A percentile compares a stretch with the other conserved stretches of the same genome.
These are phyloP conservation scores for Penicillium sp. DNA, from an alignment of 2,329 filamentous ascomycete genomes.

Conservation along the genomic window DNA sequence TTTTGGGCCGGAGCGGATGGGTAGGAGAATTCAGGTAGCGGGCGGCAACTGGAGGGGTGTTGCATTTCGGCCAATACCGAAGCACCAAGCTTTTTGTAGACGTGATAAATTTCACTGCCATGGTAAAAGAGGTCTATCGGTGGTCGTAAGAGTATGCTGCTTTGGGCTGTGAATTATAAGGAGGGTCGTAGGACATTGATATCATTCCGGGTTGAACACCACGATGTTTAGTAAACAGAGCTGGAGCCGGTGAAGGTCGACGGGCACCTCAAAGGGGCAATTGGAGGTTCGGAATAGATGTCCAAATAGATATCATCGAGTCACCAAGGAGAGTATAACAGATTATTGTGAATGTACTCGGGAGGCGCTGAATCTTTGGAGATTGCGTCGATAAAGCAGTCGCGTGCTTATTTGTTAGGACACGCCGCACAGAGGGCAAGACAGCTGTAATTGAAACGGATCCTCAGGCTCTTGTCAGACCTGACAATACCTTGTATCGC, in stretches of 20 bases:
- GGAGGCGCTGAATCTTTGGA: not conserved
- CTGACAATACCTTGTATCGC: not conserved
- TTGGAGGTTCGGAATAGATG: not conserved
- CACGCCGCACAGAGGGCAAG: not conserved
- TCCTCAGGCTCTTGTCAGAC: not conserved
- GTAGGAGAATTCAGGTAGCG: conserved; percentile 23
- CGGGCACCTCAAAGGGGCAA: not conserved
- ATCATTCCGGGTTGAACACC: conserved; percentile 12
- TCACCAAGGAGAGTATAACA: not conserved
- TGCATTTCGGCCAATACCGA: conserved; percentile 19
- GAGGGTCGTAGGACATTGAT: conserved; percentile 6
- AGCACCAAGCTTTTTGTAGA: conserved; percentile 18
- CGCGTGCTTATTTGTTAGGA: not conserved
- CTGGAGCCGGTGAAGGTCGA: not conserved
- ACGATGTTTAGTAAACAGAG: not conserved
- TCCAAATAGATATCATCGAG: not conserved
- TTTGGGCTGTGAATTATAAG: not conserved
- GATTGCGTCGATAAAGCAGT: not conserved
- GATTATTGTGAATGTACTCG: not conserved
- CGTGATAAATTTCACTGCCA: conserved; percentile 16
- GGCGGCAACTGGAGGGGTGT: conserved; percentile 23
- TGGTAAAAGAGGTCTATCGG: not conserved
- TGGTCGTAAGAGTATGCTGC: not conserved
- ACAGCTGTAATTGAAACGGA: not conserved
- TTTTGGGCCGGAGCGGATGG: conserved; percentile 33